These are phyloP conservation scores for Xenoacremonium recifei DNA, from an alignment of 2,329 filamentous ascomycete genomes.

Conservation along the genomic window DNA sequence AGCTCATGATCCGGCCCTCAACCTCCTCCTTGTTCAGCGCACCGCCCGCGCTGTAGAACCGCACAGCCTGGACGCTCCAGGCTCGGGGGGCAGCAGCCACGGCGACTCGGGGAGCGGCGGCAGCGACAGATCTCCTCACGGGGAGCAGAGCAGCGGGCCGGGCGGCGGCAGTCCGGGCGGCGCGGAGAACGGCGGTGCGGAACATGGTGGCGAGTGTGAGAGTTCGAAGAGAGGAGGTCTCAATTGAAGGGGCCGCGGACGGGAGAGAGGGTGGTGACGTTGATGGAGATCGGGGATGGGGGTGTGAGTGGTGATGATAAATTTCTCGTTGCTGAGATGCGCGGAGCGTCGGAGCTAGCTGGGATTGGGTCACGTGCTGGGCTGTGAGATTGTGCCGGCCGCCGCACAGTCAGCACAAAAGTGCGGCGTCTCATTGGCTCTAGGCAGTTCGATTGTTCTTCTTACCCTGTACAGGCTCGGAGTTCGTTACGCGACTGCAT, in stretches of 20 bases:
- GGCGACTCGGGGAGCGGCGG: slow-evolving; percentile 56
- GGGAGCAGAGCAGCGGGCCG: slow-evolving; percentile 48
- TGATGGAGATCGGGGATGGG: slow-evolving; percentile 12
- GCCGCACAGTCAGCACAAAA: slow-evolving; percentile 19
- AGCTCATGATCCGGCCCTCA: slow-evolving; percentile 85
- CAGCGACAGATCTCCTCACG: slow-evolving; percentile 61
- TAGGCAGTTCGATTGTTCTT: too few relatives aligned
- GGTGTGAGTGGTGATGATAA: slow-evolving; percentile 36
- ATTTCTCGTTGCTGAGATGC: slow-evolving; percentile 41
- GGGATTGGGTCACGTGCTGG: slow-evolving; percentile 27
- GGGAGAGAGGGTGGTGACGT: slow-evolving; percentile 8
- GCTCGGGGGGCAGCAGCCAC: slow-evolving; percentile 57
- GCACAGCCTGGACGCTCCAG: slow-evolving; percentile 64
- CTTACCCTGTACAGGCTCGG: too few relatives aligned
- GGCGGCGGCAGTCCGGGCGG: slow-evolving; percentile 63
- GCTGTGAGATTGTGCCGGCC: not conserved
- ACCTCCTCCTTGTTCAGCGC: slow-evolving; percentile 81
- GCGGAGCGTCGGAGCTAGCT: slow-evolving; percentile 31
- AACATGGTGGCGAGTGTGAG: slow-evolving; percentile 61
- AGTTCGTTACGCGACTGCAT: too few relatives aligned
- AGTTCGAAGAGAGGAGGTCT: slow-evolving; percentile 4
- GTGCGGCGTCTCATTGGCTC: not conserved
- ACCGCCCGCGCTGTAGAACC: slow-evolving; percentile 83
- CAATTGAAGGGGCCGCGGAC: slow-evolving; percentile 11
- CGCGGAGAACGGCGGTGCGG: slow-evolving; percentile 80